Conservation (phyloP, 345 rosid species). For the Eucalyptus guilfoylei region DNA sequence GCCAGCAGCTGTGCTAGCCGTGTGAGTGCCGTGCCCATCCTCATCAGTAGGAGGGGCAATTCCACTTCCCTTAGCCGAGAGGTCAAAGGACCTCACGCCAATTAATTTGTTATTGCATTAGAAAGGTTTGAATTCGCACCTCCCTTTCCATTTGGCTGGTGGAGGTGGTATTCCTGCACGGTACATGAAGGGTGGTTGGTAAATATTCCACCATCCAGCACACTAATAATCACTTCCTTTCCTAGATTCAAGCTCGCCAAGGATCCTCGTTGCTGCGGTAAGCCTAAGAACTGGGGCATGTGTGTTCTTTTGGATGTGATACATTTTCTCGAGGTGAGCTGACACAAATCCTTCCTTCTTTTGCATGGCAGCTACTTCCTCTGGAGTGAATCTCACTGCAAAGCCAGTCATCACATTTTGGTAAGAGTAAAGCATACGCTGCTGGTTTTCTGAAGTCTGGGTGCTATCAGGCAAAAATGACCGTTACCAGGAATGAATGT, state of each 20-base stretch:
- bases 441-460: neutral
- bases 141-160: conserved; percentile 44
- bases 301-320: conserved; percentile 33
- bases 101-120: conserved; percentile 41
- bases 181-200: conserved; percentile 38
- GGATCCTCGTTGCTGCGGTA: conserved; percentile 16
- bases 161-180: conserved; percentile 18
- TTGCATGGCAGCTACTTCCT: conserved; percentile 27
- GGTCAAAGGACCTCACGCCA: conserved; percentile 29
- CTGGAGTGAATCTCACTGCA: conserved; percentile 31
- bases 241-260: conserved; percentile 32
- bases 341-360: conserved; percentile 23
- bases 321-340: conserved; percentile 10
- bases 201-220: conserved; percentile 39
- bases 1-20: conserved; percentile 42
- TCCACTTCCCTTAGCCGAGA: conserved; percentile 1
- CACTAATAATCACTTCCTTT: conserved; percentile 35
- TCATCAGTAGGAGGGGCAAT: conserved; percentile 23
- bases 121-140: conserved; percentile 20
- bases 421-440: conserved; percentile 19
- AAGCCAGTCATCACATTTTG: conserved; percentile 24
- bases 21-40: conserved; percentile 53
- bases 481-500: conserved; percentile 4
- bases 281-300: conserved; percentile 35
- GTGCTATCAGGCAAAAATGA: conserved; percentile 7